These are phyloP conservation scores for Medicago lupulina DNA, from an alignment of 306 rosid species.

Conservation along the genomic window DNA sequence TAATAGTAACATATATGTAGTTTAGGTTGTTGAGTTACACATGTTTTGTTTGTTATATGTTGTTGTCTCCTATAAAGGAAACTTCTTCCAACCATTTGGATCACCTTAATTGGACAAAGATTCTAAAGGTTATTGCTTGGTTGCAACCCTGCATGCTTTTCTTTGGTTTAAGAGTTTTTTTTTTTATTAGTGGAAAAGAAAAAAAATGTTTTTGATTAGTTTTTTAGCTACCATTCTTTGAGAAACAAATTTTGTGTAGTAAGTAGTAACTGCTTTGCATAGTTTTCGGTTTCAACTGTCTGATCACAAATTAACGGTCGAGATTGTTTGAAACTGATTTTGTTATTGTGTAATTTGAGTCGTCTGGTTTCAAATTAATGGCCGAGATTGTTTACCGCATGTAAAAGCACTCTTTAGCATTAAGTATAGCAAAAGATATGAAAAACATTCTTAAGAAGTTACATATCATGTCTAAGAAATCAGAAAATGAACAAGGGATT, in stretches of 20 bases:
- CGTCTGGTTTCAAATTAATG: background rate
- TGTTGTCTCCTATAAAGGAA: slow-evolving; percentile 41
- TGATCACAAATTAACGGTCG: background rate
- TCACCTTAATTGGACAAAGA: slow-evolving; percentile 44
- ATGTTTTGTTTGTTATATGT: slow-evolving; percentile 36
- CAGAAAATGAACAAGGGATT: slow-evolving; percentile 70
- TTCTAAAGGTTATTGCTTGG: slow-evolving; percentile 46
- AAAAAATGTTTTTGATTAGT: slow-evolving; percentile 44
- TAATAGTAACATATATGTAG: slow-evolving; percentile 31
- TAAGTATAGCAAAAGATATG: slow-evolving; percentile 60
- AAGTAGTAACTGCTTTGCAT: too few species aligned
- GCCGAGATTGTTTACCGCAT: background rate
- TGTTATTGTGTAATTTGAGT: background rate
- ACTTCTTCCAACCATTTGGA: slow-evolving; percentile 56
- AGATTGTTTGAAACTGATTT: too few species aligned
- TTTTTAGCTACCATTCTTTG: too few species aligned
- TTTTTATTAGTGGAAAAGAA: background rate
- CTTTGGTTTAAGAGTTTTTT: slow-evolving; percentile 26
- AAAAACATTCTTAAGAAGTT: slow-evolving; percentile 95
- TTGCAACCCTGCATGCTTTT: too few species aligned
- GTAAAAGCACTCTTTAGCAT: slow-evolving; percentile 54
- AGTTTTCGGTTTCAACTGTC: background rate
- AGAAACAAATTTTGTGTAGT: too few species aligned
- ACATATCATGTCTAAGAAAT: slow-evolving; percentile 70
- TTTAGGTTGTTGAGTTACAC: slow-evolving; percentile 42